Percentiles rank a stretch among this genome's conserved stretches.
Evolutionary conservation across 495 filamentous ascomycete genomes (phyloP).

Genomic region (Penicillium lividum): DNA sequence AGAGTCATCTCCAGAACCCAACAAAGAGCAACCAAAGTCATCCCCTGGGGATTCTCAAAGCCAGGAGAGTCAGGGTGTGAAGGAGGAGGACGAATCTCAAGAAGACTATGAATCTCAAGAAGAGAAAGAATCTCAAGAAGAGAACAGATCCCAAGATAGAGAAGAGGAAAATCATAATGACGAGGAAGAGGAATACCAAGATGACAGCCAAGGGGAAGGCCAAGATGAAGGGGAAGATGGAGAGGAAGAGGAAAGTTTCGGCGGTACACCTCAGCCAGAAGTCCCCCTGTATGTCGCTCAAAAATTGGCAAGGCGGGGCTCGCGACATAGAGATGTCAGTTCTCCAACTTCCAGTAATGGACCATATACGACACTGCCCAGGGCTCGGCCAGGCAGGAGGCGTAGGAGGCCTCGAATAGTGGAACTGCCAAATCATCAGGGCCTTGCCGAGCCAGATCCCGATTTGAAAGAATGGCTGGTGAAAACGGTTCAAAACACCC

Average conservation of each 20-base stretch:
- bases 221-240: background rate
- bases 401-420: background rate
- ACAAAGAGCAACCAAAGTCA: background rate
- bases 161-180: background rate
- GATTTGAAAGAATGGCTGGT: constrained; percentile 1
- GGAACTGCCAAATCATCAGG: background rate
- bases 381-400: background rate
- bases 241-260: background rate
- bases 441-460: background rate
- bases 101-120: too few species aligned
- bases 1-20: background rate
- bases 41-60: background rate
- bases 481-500: background rate
- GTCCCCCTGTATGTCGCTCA: background rate
- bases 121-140: too few species aligned
- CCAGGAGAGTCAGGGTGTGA: too few species aligned
- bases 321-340: background rate
- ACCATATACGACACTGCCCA: background rate
- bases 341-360: background rate
- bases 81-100: too few species aligned
- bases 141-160: too few species aligned
- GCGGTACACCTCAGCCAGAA: background rate
- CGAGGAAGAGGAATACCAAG: background rate
- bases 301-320: background rate
- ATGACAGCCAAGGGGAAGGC: background rate